Conservation (phyloP, 805 yeast species). For the Pichia rugopelliculosa region DNA sequence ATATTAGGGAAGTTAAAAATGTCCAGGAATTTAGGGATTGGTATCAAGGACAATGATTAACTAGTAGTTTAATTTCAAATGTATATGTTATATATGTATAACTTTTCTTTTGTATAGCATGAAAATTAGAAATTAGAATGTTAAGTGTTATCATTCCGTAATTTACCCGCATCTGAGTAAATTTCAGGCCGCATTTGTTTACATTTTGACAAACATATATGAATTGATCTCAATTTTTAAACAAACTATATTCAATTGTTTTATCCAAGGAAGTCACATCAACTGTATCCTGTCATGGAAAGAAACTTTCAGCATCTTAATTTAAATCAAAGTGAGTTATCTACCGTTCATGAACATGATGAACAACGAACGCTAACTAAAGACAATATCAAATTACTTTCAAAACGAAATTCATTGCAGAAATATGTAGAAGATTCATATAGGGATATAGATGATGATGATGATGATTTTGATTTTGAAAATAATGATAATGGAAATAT, state of each 20-base stretch:
- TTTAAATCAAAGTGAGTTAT: slow-evolving; percentile 9
- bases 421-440: not conserved
- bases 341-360: slow-evolving; percentile 22
- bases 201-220: not conserved
- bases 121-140: too few species aligned
- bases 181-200: not conserved
- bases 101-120: too few species aligned
- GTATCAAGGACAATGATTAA: slow-evolving; percentile 1
- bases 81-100: too few species aligned
- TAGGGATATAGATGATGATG: not conserved
- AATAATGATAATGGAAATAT: not conserved
- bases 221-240: not conserved
- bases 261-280: too few species aligned
- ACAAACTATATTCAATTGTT: not conserved
- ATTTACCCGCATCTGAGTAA: not conserved
- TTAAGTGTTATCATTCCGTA: not conserved
- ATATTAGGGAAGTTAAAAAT: slow-evolving; percentile 13
- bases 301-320: not conserved
- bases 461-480: slow-evolving; percentile 2
- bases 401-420: not conserved
- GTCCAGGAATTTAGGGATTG: slow-evolving; percentile 14
- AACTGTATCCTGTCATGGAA: too few species aligned
- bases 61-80: too few species aligned
- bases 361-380: slow-evolving; percentile 20
- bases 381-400: slow-evolving; percentile 15